These are phyloP conservation scores for Salix koriyanagi DNA, from an alignment of 345 rosid genomes.

Conservation along the genomic window DNA sequence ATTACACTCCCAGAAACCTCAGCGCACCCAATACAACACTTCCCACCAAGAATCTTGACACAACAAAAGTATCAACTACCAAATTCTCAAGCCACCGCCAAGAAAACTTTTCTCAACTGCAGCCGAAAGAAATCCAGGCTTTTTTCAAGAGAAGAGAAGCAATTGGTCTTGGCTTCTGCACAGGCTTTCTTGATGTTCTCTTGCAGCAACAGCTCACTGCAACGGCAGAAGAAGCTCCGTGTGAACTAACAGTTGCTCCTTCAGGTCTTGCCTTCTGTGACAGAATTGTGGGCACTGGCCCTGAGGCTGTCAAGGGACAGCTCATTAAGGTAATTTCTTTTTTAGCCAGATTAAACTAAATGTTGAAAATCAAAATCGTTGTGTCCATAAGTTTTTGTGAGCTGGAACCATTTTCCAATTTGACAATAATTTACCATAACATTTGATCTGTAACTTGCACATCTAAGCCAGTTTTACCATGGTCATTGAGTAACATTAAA, in stretches of 20 bases:
- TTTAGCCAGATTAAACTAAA: too few relatives aligned
- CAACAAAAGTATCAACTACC: conserved; percentile 12
- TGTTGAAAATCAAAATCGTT: not conserved
- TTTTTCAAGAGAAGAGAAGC: conserved; percentile 62
- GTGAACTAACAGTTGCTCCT: conserved; percentile 69
- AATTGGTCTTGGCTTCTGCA: conserved; percentile 33
- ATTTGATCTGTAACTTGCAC: not conserved
- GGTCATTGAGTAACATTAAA: not conserved
- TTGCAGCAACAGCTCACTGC: conserved; percentile 16
- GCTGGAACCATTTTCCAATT: not conserved
- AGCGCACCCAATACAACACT: conserved; percentile 14
- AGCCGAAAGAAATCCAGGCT: conserved; percentile 13
- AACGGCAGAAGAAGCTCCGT: conserved; percentile 46
- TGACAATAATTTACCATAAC: not conserved
- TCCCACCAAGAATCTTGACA: conserved; percentile 4
- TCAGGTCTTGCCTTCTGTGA: conserved; percentile 91
- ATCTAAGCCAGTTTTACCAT: not conserved
- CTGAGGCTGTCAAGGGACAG: conserved; percentile 75
- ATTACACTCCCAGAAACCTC: conserved; percentile 24
- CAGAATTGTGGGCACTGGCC: conserved; percentile 67
- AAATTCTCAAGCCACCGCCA: conserved; percentile 15
- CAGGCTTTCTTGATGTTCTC: conserved; percentile 33
- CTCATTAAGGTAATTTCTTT: conserved; percentile 58
- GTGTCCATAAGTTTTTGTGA: not conserved
- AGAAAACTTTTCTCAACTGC: conserved; percentile 6